Evolutionary conservation across 345 rosid genomes (phyloP).

Genomic region (Theobroma cacao): DNA sequence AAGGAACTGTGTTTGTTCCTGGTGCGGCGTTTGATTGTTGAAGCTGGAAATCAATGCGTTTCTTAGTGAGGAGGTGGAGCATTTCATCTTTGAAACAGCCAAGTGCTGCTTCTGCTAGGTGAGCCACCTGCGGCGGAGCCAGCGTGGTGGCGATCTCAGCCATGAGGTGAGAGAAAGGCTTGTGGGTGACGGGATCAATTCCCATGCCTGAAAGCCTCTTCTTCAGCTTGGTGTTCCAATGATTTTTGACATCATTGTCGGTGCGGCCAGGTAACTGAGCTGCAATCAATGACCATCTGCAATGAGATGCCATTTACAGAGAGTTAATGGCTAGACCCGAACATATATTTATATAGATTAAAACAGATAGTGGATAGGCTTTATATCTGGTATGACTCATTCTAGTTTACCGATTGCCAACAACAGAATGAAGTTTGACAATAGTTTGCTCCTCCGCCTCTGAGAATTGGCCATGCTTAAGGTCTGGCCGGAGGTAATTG

Average conservation of each 20-base stretch:
- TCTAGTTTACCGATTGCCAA: conserved; percentile 69
- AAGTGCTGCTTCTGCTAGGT: conserved; percentile 93
- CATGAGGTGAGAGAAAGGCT: conserved; percentile 99
- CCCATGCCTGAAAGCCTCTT: conserved; percentile 96
- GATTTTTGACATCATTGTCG: conserved; percentile 88
- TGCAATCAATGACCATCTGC: conserved; percentile 92
- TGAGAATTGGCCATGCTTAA: conserved; percentile 72
- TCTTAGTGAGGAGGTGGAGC: conserved; percentile 96
- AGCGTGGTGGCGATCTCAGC: conserved; percentile 93
- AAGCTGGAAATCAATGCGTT: conserved; percentile 74
- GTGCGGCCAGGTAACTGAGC: conserved; percentile 92
- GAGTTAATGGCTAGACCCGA: neutral
- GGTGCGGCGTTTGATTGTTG: conserved; percentile 37
- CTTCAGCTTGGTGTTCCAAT: conserved; percentile 94
- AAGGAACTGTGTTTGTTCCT: conserved; percentile 35
- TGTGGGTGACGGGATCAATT: conserved; percentile 93
- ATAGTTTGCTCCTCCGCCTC: conserved; percentile 86
- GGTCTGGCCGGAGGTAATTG: conserved; percentile 86
- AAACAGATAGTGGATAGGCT: neutral
- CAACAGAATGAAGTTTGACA: conserved; percentile 81
- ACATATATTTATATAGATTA: neutral
- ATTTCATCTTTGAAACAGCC: conserved; percentile 99
- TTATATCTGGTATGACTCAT: neutral
- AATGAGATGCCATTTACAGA: neutral
- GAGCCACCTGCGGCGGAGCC: conserved; percentile 89